A percentile compares a stretch with the other conserved stretches of the same genome.
These are phyloP conservation scores for Mycena belliarum DNA, from an alignment of 768 basidiomycete genomes.

Conservation along the genomic window DNA sequence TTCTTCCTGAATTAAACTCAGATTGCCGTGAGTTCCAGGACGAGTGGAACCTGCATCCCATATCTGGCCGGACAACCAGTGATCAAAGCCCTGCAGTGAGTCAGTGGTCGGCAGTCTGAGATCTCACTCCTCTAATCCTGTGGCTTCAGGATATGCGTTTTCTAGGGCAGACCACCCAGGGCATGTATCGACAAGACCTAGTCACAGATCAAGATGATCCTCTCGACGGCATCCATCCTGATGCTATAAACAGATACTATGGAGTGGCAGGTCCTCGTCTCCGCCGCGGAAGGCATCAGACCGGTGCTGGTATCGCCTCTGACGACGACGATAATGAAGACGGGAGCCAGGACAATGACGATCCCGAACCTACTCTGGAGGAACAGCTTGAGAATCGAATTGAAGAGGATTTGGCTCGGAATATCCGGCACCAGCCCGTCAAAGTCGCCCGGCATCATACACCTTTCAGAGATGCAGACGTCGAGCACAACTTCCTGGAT, in stretches of 20 bases:
- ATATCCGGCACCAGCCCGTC: slow-evolving; percentile 8
- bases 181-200: background rate
- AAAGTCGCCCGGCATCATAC: slow-evolving; percentile 4
- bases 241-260: slow-evolving; percentile 8
- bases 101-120: background rate
- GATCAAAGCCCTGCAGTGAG: slow-evolving; percentile 1
- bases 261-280: background rate
- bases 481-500: background rate
- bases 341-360: background rate
- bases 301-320: background rate
- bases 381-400: slow-evolving; percentile 8
- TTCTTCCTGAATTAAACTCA: slow-evolving; percentile 28
- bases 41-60: slow-evolving; percentile 36
- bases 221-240: background rate
- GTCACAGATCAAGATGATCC: background rate
- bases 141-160: background rate
- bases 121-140: too few relatives aligned
- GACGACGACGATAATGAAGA: background rate
- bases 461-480: background rate
- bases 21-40: slow-evolving; percentile 29
- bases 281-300: background rate
- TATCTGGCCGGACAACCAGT: slow-evolving; percentile 21
- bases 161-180: background rate
- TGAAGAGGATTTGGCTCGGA: background rate
- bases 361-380: background rate